Evolutionary conservation across 2,329 filamentous ascomycete genomes (phyloP).

Genomic region (Hymenoscyphus occultus): DNA sequence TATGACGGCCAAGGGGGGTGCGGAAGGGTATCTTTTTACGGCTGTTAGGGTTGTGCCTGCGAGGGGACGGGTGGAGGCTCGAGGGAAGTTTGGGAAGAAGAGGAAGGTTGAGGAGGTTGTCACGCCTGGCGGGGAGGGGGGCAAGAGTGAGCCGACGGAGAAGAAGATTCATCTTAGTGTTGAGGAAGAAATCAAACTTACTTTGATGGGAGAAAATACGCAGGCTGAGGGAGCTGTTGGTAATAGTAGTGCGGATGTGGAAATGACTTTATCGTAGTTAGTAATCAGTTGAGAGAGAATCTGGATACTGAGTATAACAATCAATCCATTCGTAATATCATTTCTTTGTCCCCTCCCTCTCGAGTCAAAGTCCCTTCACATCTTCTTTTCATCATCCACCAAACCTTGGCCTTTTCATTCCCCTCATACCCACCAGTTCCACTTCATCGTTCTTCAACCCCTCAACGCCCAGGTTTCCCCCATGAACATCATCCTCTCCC

Average conservation of each 20-base stretch:
- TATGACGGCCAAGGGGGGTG: conserved; percentile 85
- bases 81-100: conserved; percentile 61
- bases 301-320: neutral
- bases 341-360: neutral
- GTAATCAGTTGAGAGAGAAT: neutral
- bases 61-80: conserved; percentile 75
- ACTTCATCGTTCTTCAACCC: neutral
- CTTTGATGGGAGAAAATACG: conserved; percentile 10
- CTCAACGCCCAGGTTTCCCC: neutral
- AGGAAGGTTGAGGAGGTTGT: conserved; percentile 17
- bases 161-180: neutral
- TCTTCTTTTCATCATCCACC: neutral
- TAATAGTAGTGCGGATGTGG: neutral
- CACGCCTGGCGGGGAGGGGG: neutral
- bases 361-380: too few relatives aligned
- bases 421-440: neutral
- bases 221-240: conserved; percentile 4
- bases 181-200: neutral
- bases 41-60: conserved; percentile 77
- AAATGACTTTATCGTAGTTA: neutral
- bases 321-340: neutral
- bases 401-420: neutral
- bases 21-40: conserved; percentile 88
- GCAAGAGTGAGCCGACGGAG: neutral
- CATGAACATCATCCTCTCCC: neutral